Evolutionary conservation across 2,329 filamentous ascomycete species (phyloP).

Genomic region (Teratosphaeria nubilosa): DNA sequence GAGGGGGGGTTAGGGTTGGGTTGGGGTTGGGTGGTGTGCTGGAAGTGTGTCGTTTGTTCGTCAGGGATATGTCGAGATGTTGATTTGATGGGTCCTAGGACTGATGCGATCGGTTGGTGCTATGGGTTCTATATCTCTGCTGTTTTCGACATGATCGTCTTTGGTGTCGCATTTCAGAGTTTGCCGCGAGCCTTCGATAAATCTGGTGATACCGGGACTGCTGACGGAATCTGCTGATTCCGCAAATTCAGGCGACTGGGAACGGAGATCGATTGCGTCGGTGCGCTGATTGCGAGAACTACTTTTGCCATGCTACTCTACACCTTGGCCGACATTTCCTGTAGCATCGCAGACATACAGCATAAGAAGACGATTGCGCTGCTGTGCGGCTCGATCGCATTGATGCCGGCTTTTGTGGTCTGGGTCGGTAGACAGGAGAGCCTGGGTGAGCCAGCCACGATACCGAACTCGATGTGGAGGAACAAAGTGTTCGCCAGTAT

Average conservation of each 20-base stretch:
- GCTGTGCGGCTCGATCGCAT: conserved; percentile 33
- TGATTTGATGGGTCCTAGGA: conserved; percentile 1
- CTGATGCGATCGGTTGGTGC: conserved; percentile 42
- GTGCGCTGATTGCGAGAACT: conserved; percentile 36
- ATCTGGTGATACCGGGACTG: conserved; percentile 1
- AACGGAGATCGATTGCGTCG: conserved; percentile 45
- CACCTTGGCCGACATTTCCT: conserved; percentile 33
- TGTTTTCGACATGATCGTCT: conserved; percentile 32
- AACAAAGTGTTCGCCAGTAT: conserved; percentile 47
- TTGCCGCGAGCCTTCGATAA: conserved; percentile 23
- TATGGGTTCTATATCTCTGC: conserved; percentile 42
- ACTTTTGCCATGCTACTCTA: conserved; percentile 43
- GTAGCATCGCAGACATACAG: conserved; percentile 12
- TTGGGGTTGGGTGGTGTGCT: conserved; percentile 43
- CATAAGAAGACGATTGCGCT: conserved; percentile 24
- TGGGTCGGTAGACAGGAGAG: conserved; percentile 46
- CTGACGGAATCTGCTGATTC: conserved; percentile 16
- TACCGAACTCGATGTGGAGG: conserved; percentile 54
- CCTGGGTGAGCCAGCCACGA: conserved; percentile 42
- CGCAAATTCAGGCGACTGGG: conserved; percentile 17
- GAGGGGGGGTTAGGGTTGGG: conserved; percentile 43
- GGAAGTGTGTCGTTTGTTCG: too few species aligned
- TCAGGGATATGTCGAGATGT: too few species aligned
- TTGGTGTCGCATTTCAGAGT: conserved; percentile 29
- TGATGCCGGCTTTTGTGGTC: conserved; percentile 41